Evolutionary conservation across 305 asterid species (phyloP).

Genomic region (Fraxinus baroniana): DNA sequence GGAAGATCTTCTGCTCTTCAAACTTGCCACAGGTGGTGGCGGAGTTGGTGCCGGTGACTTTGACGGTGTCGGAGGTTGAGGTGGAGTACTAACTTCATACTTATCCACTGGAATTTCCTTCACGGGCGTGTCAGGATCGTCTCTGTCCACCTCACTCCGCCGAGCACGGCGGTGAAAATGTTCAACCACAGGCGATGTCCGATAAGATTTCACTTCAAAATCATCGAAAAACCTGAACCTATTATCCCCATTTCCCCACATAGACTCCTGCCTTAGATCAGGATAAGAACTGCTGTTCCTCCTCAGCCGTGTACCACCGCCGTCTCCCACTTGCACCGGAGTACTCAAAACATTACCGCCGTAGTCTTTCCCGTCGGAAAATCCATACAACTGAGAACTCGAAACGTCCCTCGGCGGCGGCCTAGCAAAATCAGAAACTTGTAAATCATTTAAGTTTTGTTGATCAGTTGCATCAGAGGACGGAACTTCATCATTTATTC

Average conservation of each 20-base stretch:
- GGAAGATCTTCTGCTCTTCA: constrained; percentile 53
- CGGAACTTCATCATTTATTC: constrained; percentile 54
- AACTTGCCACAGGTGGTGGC: constrained; percentile 26
- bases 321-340: constrained; percentile 21
- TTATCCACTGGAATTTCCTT: constrained; percentile 65
- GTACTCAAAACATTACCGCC: constrained; percentile 8
- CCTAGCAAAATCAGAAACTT: constrained; percentile 20
- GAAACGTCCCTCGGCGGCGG: constrained; percentile 26
- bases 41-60: constrained; percentile 38
- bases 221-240: constrained; percentile 59
- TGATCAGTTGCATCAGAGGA: constrained; percentile 19
- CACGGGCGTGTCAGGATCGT: constrained; percentile 27
- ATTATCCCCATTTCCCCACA: constrained; percentile 48
- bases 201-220: constrained; percentile 51
- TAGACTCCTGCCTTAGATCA: constrained; percentile 62
- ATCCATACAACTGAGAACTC: constrained; percentile 41
- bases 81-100: constrained; percentile 43
- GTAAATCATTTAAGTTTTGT: constrained; percentile 6
- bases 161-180: constrained; percentile 26
- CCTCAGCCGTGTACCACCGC: constrained; percentile 40
- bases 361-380: constrained; percentile 37
- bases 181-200: constrained; percentile 35
- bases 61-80: constrained; percentile 38
- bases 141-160: constrained; percentile 35
- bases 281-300: constrained; percentile 84